Conservation (phyloP, 805 yeast genomes). For the Wickerhamiella sorbophila region DNA sequence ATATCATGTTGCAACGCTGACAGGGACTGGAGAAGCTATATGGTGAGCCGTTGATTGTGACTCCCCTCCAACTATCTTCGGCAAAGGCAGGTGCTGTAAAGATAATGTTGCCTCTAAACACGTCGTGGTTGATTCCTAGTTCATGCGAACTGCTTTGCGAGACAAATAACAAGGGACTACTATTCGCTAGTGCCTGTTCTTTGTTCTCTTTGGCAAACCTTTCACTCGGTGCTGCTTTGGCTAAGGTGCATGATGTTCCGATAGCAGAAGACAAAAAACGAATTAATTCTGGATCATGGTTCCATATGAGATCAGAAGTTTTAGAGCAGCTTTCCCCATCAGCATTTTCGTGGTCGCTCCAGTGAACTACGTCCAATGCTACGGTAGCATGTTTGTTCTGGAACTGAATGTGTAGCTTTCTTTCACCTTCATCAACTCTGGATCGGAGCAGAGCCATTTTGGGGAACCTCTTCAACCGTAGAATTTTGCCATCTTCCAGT, state of each 20-base stretch:
- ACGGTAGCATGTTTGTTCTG: slow-evolving; percentile 1
- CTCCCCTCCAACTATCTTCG: slow-evolving; percentile 28
- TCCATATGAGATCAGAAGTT: slow-evolving; percentile 3
- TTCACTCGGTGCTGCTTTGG: slow-evolving; percentile 10
- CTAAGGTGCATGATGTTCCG: slow-evolving; percentile 29
- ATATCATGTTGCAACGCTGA: slow-evolving; percentile 34
- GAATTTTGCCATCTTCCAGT: slow-evolving; percentile 17
- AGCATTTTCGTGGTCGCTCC: slow-evolving; percentile 3
- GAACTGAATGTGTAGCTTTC: not conserved
- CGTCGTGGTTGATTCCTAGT: slow-evolving; percentile 11
- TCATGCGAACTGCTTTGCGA: slow-evolving; percentile 22
- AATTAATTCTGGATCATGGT: slow-evolving; percentile 15
- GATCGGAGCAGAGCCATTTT: slow-evolving; percentile 28
- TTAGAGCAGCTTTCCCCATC: not conserved
- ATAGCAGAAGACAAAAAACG: slow-evolving; percentile 23
- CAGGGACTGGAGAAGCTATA: slow-evolving; percentile 23
- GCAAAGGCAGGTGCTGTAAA: slow-evolving; percentile 24
- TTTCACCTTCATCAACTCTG: slow-evolving; percentile 11
- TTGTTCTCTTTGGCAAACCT: slow-evolving; percentile 5
- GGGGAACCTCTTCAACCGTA: slow-evolving; percentile 26
- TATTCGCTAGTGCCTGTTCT: slow-evolving; percentile 21
- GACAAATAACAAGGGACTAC: slow-evolving; percentile 29
- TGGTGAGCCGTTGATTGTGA: slow-evolving; percentile 11
- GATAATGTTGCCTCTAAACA: slow-evolving; percentile 30
- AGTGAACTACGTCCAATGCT: slow-evolving; percentile 4